Base-by-base conservation (phyloP, 148 eudicot genomes). In the Agrostemma githago region DNA sequence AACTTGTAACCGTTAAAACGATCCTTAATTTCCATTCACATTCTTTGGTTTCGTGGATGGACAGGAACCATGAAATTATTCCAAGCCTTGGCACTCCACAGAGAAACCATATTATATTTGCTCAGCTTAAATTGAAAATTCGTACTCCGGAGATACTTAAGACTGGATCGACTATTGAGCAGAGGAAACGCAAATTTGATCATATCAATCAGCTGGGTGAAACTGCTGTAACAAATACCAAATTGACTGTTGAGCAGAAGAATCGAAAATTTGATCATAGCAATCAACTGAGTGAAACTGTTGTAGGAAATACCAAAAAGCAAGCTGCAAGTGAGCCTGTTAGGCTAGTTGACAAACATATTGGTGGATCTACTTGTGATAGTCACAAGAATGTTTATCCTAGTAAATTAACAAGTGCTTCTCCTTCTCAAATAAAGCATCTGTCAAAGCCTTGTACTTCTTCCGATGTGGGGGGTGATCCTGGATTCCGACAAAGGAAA, bases 51-150 rank as follows among this genome's bases (percentile, higher is more conserved):
- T 74, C 19, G 72, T 71, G 7, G 16, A 79, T 76, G 58, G 34
- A 60, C 86, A 93, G 98, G 85, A 88, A 85, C 78, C 98, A 90
- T 73, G 72, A 82, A 51, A 90, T 93, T 58, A 78, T 64, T 77
- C 81, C 85, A 26, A 43, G 57, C 38, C 69, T 93, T 79, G 81
- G 86, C 74, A 93, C 98, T 16, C 93, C 96, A 15, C 38, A 40
- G 66, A 86, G 98, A 78, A 71, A 90, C 73, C 98, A 93, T 85
- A 76, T 90, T 73, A 4, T 60, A 8, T 87, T 93, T 77, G 87
- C 92, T 56, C 58, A 19, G 74, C 76, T 61, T 11, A 73, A 72
- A 26, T 79, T 82, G 78, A 71, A 69, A 44, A 14, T 59, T 44
- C 48, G 12, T 73, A 19, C 42, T 53, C 54, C 76, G 63, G 72